Base-by-base conservation (phyloP, 192 early-diverging fungal species). In the Podila verticillata region DNA sequence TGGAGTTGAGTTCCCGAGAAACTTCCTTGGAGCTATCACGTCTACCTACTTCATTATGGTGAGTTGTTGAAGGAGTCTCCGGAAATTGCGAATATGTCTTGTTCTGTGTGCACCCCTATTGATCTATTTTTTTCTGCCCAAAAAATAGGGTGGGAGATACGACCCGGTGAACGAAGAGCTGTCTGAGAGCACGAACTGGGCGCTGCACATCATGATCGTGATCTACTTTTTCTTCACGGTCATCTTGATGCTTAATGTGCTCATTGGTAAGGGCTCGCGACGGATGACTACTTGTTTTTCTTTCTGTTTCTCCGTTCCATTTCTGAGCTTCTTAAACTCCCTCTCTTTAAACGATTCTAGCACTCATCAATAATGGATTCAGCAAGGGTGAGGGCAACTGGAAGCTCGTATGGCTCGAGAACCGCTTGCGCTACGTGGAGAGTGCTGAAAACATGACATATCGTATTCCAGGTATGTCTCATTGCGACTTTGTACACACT, bases 31-130 rank as follows among this genome's bases (percentile, higher is more conserved):
- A 7, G 67, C 58, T 19, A 9, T 69, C 20, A 56, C 57, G n/a
- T 39, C 67, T 0, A 49, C 47, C 15, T 69, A 69, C 57, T 69
- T 69, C 17, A 59, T 69, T 3, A 61, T 69, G 67, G 58, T 69
- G 22, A 48, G 7, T 0, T 36, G 12, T 17, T 0, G 32, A 29
- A 7, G 31, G 0, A 15, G 10, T 7, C n/a, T n/a, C n/a, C n/a
- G n/a, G 1, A 12, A 0, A 19, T 9, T 30, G 20, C 36, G 3
- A 31, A 19, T 10, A 20, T 9, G 12, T 19, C 10, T 62, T 5
- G 61, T 7, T 34, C 13, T n/a, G n/a, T n/a, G n/a, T n/a, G n/a
- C n/a, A n/a, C n/a, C n/a, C n/a, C 36, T 2, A 22, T 26, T 36
- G 17, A 10, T 4, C 6, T 24, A 12, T 7, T 2, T 48, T 48